Base-by-base conservation (phyloP, 495 filamentous ascomycete genomes). In the Diplogelasinospora grovesii region DNA sequence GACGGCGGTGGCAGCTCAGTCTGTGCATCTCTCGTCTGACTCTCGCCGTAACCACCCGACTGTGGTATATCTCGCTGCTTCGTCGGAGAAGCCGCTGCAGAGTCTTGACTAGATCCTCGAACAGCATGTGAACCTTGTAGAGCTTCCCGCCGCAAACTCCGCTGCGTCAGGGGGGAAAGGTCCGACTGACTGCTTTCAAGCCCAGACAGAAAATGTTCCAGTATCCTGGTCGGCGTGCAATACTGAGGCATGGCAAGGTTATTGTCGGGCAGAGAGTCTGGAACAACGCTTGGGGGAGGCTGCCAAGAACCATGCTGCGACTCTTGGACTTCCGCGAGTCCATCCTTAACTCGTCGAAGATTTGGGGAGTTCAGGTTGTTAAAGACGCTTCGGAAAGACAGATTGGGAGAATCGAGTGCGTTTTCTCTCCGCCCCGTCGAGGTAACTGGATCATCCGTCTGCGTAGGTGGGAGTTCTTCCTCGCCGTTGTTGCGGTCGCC, bases 321-420 rank as follows among this genome's bases (percentile, higher is more conserved):
- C 15, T 36, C 26, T 8, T 25, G 14, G 5, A 13, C 11, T 0
- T 28, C 15, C 9, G 28, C 40, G 20, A 23, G 32, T 9, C 36
- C 14, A 20, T 44, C 39, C 34, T 35, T 3, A 34, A 26, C 14
- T 1, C 11, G 45, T 28, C 21, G 53, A 22, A 69, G 41, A 1
- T 26, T 43, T 3, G 70, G 69, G 8, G 71, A 73, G 10, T 49
- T 33, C 3, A 54, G 46, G 49, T 76, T 76, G 36, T 73, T 53
- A 11, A 59, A 45, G 1, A 59, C 71, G 27, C 67, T 69, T 13
- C 41, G 43, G 42, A 74, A 75, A 1, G 70, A 75, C 5, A 68
- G 49, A 11, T 60, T 29, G 0, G 63, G 57, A 2, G 63, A 64
- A 4, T 51, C 35, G 8, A 61, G 18, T 21, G 11, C 3, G 5